phyloP scores from a whole-genome alignment of 2,329 filamentous ascomycete genomes.

The Magnaporthales sp. region DNA sequence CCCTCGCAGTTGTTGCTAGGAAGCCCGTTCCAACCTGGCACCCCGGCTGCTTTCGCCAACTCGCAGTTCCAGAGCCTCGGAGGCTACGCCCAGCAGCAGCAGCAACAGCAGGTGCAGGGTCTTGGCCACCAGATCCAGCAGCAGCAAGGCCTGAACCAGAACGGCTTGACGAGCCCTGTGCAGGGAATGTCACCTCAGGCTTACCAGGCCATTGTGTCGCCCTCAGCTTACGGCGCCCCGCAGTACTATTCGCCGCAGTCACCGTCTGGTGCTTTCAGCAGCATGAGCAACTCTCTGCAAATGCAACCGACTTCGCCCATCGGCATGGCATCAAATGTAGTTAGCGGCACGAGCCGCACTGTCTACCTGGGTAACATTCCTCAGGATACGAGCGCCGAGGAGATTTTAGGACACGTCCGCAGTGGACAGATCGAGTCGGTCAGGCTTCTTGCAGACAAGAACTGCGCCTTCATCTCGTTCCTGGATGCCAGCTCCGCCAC shows the following conservation, averaged over 20 bases:
- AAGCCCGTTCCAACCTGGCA: slow-evolving; percentile 93
- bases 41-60: slow-evolving; percentile 79
- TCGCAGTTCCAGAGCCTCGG: slow-evolving; percentile 80
- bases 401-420: slow-evolving; percentile 90
- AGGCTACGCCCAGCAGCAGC: slow-evolving; percentile 60
- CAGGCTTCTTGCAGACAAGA: slow-evolving; percentile 93
- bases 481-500: slow-evolving; percentile 95
- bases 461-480: slow-evolving; percentile 99
- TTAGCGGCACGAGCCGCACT: slow-evolving; percentile 87
- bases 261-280: slow-evolving; percentile 67
- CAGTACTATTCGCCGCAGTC: slow-evolving; percentile 83
- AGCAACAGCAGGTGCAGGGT: slow-evolving; percentile 43
- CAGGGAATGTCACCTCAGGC: slow-evolving; percentile 73
- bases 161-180: slow-evolving; percentile 63
- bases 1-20: slow-evolving; percentile 91
- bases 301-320: slow-evolving; percentile 52
- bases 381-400: slow-evolving; percentile 92
- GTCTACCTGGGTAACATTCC: slow-evolving; percentile 98
- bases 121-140: slow-evolving; percentile 29
- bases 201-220: slow-evolving; percentile 79
- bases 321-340: slow-evolving; percentile 66
- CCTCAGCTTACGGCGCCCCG: slow-evolving; percentile 71
- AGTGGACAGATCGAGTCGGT: slow-evolving; percentile 99
- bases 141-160: slow-evolving; percentile 26
- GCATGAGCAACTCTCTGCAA: slow-evolving; percentile 51